phyloP scores from a whole-genome alignment of 1,139 yeast species.

The Komagataea norvegica region DNA sequence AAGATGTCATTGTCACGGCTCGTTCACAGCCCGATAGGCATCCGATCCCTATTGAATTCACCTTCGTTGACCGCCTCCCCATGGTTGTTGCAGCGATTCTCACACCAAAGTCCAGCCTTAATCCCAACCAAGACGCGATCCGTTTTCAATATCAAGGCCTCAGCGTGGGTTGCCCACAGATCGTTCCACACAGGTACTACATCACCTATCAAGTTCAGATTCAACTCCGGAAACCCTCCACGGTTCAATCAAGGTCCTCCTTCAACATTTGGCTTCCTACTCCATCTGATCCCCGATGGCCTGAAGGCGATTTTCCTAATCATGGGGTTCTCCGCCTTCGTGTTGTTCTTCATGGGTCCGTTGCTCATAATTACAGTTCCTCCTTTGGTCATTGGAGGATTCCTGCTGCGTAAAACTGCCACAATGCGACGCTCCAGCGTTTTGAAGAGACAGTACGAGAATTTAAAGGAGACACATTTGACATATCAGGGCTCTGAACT shows the following conservation, averaged over 20 bases:
- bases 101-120: no score
- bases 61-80: no score
- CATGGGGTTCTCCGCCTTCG: slow-evolving; percentile 28
- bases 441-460: slow-evolving; percentile 19
- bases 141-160: no score
- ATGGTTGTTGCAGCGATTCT: no score
- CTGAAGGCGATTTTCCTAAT: slow-evolving; percentile 27
- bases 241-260: slow-evolving; percentile 17
- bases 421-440: slow-evolving; percentile 17
- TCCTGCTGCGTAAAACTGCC: slow-evolving; percentile 22
- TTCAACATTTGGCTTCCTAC: slow-evolving; percentile 9
- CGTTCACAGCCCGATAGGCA: no score
- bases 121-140: no score
- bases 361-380: slow-evolving; percentile 32
- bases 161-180: not conserved
- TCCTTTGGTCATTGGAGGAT: slow-evolving; percentile 32
- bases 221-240: slow-evolving; percentile 9
- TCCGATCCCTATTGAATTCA: no score
- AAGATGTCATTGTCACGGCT: no score
- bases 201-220: not conserved
- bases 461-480: slow-evolving; percentile 15
- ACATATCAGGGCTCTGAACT: slow-evolving; percentile 17
- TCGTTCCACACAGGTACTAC: not conserved
- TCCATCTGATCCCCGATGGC: slow-evolving; percentile 28
- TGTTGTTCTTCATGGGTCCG: slow-evolving; percentile 35